Evolutionary conservation across 2,329 filamentous ascomycete genomes (phyloP).

Genomic region (Colletotrichum brevisporum): DNA sequence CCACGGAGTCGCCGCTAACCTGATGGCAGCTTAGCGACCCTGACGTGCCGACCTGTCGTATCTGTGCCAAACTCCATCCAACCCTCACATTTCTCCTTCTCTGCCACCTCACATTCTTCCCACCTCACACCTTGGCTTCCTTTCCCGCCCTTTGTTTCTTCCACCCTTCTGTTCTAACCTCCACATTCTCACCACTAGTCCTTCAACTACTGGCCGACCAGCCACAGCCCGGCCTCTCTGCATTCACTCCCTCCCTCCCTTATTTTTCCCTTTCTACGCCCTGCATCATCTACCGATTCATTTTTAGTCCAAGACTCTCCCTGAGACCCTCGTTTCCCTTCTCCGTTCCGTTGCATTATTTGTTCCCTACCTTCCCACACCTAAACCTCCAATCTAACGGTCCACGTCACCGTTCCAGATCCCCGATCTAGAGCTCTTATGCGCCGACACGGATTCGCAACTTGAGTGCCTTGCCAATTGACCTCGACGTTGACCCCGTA

Average conservation of each 20-base stretch:
- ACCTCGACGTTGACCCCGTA: constrained; percentile 17
- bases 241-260: constrained; percentile 32
- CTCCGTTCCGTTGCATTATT: constrained; percentile 22
- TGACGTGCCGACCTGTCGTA: constrained; percentile 15
- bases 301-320: constrained; percentile 36
- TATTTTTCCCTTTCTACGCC: constrained; percentile 21
- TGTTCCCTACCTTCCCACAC: constrained; percentile 15
- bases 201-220: constrained; percentile 35
- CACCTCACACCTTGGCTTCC: constrained; percentile 36
- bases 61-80: constrained; percentile 35
- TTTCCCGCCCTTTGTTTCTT: constrained; percentile 35
- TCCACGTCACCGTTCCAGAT: constrained; percentile 18
- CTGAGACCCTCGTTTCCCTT: constrained; percentile 29
- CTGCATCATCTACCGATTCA: constrained; percentile 26
- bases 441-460: constrained; percentile 29
- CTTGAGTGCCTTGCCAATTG: constrained; percentile 36
- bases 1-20: constrained; percentile 28
- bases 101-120: constrained; percentile 10
- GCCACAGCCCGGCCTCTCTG: constrained; percentile 37
- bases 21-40: constrained; percentile 22
- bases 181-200: constrained; percentile 44
- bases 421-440: constrained; percentile 27
- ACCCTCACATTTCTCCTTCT: constrained; percentile 28
- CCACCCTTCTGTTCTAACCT: constrained; percentile 17
- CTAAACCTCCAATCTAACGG: constrained; percentile 11